A percentile compares a stretch with the other conserved stretches of the same genome.
phyloP scores from a whole-genome alignment of 352 stramenopile genomes.

The Aphanomyces cochlioides region DNA sequence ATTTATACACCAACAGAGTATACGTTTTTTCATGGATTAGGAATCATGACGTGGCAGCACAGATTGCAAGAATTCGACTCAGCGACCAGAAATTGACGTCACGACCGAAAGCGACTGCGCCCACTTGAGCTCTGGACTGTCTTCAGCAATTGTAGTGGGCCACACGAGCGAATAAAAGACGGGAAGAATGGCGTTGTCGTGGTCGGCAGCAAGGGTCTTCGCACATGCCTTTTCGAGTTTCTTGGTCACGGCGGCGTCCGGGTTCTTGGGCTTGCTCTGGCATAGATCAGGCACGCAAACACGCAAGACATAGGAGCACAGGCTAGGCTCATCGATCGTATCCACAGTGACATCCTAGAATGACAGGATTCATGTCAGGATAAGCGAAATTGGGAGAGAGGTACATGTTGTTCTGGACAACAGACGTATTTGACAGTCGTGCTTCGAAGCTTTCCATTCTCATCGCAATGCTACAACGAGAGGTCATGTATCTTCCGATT shows the following conservation, averaged over 20 bases:
- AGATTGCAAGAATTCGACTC: background rate
- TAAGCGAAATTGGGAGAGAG: background rate
- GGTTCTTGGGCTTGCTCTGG: constrained; percentile 38
- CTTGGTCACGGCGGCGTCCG: constrained; percentile 43
- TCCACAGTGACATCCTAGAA: constrained; percentile 46
- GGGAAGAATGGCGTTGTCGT: constrained; percentile 36
- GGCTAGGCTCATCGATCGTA: constrained; percentile 72
- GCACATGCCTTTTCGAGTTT: constrained; percentile 41
- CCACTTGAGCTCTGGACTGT: constrained; percentile 84
- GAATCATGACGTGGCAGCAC: too few relatives aligned
- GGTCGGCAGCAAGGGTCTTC: constrained; percentile 21
- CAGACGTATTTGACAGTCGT: constrained; percentile 75
- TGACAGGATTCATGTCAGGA: constrained; percentile 5
- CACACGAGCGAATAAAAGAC: constrained; percentile 70
- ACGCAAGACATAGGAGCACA: constrained; percentile 76
- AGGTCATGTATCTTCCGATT: too few relatives aligned
- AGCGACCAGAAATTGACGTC: constrained; percentile 19
- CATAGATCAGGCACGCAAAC: constrained; percentile 79
- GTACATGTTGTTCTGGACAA: constrained; percentile 53
- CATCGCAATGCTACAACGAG: constrained; percentile 51
- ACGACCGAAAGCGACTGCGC: constrained; percentile 31
- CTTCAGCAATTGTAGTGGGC: constrained; percentile 74
- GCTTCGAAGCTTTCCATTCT: constrained; percentile 69
- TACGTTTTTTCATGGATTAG: too few relatives aligned
- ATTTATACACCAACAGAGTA: too few relatives aligned